phyloP scores from a whole-genome alignment of 768 basidiomycete genomes.

The Hysterangium stoloniferum region DNA sequence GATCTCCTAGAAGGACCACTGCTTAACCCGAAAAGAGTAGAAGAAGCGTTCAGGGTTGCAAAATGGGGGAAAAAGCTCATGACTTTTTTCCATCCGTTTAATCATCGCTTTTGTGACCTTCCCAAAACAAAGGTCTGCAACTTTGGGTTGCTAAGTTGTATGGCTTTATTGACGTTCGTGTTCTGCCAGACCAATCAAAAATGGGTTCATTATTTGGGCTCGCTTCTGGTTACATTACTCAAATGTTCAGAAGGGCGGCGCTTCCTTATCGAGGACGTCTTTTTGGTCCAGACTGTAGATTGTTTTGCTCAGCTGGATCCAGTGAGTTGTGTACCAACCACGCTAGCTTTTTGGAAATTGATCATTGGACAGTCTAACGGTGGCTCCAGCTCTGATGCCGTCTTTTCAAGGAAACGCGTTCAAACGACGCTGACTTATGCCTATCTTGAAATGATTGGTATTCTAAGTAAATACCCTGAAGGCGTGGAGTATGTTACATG shows the following conservation, averaged over 20 bases:
- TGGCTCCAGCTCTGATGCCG: conserved; percentile 62
- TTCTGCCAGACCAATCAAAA: conserved; percentile 72
- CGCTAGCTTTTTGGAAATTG: too few species aligned
- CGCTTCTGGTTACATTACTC: conserved; percentile 75
- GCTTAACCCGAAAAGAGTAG: conserved; percentile 83
- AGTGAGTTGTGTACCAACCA: conserved; percentile 35
- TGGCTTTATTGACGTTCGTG: too few species aligned
- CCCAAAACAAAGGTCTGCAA: conserved; percentile 50
- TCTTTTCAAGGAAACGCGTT: conserved; percentile 79
- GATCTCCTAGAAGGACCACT: conserved; percentile 90
- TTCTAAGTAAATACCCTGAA: conserved; percentile 78
- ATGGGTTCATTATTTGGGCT: conserved; percentile 84
- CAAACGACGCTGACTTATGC: conserved; percentile 80
- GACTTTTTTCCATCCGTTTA: conserved; percentile 89
- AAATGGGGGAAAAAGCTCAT: conserved; percentile 88
- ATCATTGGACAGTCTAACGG: conserved; percentile 51
- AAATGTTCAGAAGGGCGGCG: conserved; percentile 75
- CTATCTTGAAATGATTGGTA: conserved; percentile 94
- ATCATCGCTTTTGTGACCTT: conserved; percentile 80
- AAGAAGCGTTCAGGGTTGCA: conserved; percentile 88
- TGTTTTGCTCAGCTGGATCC: conserved; percentile 92
- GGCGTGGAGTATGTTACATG: conserved; percentile 69
- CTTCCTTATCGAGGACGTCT: conserved; percentile 81
- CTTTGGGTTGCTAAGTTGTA: not conserved
- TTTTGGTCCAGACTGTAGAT: conserved; percentile 75